Conservation (phyloP, 2,329 filamentous ascomycete genomes). For the Geosmithia flava region DNA sequence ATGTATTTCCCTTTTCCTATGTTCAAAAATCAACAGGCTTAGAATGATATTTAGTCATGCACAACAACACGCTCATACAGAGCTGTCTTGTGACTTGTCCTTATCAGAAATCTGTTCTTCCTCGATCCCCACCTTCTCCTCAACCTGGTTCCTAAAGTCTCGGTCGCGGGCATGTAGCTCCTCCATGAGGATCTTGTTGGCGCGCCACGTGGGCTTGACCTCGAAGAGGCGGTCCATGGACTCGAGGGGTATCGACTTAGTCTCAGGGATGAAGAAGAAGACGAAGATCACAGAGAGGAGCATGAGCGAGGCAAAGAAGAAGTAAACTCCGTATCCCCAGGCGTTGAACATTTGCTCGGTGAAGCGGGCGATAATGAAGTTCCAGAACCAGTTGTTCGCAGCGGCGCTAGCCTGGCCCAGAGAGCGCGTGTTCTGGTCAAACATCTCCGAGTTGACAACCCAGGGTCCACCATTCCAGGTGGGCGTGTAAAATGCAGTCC, state of each 20-base stretch:
- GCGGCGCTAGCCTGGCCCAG: conserved; percentile 62
- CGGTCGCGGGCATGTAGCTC: conserved; percentile 23
- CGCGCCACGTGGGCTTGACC: conserved; percentile 28
- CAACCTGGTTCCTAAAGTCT: conserved; percentile 16
- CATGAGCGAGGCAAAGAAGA: conserved; percentile 57
- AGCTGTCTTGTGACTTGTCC: conserved; percentile 4
- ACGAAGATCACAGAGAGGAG: conserved; percentile 44
- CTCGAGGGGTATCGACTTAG: conserved; percentile 53
- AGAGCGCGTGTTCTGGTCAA: conserved; percentile 48
- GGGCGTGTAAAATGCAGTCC: conserved; percentile 60
- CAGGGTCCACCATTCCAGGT: conserved; percentile 65
- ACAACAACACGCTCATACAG: background rate
- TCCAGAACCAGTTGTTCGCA: conserved; percentile 62
- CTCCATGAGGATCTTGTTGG: conserved; percentile 29
- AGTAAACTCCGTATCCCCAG: conserved; percentile 53
- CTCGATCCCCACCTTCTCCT: conserved; percentile 14
- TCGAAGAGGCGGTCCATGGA: conserved; percentile 51
- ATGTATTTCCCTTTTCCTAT: too few species aligned
- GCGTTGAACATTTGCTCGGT: conserved; percentile 51
- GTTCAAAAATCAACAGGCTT: too few species aligned
- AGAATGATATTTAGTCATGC: too few species aligned
- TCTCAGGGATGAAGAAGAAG: conserved; percentile 53
- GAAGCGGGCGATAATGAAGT: conserved; percentile 57
- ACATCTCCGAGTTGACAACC: conserved; percentile 68
- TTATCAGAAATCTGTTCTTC: background rate